Conservation (phyloP, 306 rosid genomes). For the Pterocarpus santalinus region DNA sequence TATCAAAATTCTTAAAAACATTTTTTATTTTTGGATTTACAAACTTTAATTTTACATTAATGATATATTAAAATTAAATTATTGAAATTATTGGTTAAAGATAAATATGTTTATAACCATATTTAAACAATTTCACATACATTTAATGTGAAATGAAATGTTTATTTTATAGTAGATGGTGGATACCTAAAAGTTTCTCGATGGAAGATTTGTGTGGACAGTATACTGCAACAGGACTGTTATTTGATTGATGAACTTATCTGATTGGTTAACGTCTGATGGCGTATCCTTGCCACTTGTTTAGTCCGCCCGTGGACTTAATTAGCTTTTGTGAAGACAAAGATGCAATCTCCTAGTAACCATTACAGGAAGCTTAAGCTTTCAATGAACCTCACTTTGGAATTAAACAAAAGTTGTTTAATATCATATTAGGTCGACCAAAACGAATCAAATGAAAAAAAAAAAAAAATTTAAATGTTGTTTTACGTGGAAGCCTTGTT, state of each 20-base stretch:
- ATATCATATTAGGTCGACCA: no score
- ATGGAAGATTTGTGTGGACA: neutral
- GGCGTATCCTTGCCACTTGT: constrained; percentile 30
- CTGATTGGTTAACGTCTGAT: constrained; percentile 32
- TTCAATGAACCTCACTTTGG: constrained; percentile 33
- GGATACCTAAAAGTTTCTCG: neutral
- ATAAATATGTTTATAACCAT: no score
- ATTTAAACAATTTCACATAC: no score
- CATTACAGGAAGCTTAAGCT: constrained; percentile 24
- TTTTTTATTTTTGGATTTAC: no score
- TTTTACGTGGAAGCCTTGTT: constrained; percentile 42
- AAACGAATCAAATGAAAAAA: constrained; percentile 1
- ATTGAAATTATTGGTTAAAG: no score
- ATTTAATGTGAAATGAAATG: no score
- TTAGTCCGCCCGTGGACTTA: constrained; percentile 37
- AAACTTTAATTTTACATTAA: no score
- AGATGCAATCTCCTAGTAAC: constrained; percentile 28
- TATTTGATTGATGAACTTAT: neutral
- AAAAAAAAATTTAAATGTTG: constrained; percentile 2
- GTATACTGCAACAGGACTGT: neutral
- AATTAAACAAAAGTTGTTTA: constrained; percentile 39
- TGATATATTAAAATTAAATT: no score
- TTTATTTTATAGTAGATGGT: no score
- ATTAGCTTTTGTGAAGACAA: constrained; percentile 45
- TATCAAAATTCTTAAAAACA: no score